A percentile compares a stretch with the other conserved stretches of the same genome.
Conservation (phyloP, 1,139 yeast species). For the Pichia sp. region DNA sequence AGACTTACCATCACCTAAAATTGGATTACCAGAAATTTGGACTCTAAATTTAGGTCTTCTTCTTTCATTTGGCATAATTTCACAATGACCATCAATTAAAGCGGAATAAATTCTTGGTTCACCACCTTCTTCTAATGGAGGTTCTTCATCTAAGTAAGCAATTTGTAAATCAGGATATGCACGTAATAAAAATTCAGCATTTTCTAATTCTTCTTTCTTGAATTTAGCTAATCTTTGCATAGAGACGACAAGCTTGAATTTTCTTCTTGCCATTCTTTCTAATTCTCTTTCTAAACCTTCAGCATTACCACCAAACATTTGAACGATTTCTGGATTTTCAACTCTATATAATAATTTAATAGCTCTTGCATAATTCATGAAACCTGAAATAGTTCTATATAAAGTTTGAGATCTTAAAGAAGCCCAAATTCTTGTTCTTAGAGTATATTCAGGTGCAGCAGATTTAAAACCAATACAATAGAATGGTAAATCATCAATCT, state of each 20-base stretch:
- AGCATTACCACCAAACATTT: constrained; percentile 81
- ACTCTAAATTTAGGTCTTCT: constrained; percentile 98
- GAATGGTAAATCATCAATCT: constrained; percentile 94
- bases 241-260: constrained; percentile 92
- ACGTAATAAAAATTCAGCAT: constrained; percentile 94
- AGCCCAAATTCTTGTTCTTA: constrained; percentile 54
- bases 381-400: constrained; percentile 49
- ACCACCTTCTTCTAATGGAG: constrained; percentile 77
- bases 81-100: constrained; percentile 97
- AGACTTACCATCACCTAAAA: constrained; percentile 98
- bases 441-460: constrained; percentile 47
- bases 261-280: constrained; percentile 98
- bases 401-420: constrained; percentile 50
- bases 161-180: constrained; percentile 98
- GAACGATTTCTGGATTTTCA: constrained; percentile 96
- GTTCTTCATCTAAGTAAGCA: constrained; percentile 95
- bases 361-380: constrained; percentile 60
- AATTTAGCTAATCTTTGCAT: constrained; percentile 98
- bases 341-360: constrained; percentile 95
- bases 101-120: constrained; percentile 97
- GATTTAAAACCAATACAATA: constrained; percentile 67
- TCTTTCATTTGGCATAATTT: constrained; percentile 93
- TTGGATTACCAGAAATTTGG: constrained; percentile 97
- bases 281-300: constrained; percentile 90
- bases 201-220: constrained; percentile 95